Conservation (phyloP, 805 yeast species). For the Wickerhamomyces chaumierensis region DNA sequence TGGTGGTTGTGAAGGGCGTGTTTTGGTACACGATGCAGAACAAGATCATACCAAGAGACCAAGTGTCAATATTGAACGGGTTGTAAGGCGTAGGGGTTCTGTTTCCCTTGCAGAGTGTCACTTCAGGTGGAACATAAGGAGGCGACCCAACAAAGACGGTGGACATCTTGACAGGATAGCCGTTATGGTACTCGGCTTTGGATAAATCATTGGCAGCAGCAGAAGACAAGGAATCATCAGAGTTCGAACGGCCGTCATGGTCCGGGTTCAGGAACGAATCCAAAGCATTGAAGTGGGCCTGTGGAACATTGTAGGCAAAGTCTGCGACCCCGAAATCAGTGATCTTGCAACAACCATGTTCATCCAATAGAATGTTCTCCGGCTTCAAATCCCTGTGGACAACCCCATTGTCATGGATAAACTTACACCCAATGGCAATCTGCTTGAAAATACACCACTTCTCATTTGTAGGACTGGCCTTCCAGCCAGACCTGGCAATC, state of each 20-base stretch:
- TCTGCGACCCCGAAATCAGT: constrained; percentile 74
- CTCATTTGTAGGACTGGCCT: constrained; percentile 34
- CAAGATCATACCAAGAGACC: constrained; percentile 63
- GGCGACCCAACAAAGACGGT: constrained; percentile 64
- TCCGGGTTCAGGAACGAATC: neutral
- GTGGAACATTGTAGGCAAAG: constrained; percentile 43
- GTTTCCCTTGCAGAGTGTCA: constrained; percentile 20
- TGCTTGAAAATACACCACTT: constrained; percentile 63
- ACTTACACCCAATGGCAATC: constrained; percentile 47
- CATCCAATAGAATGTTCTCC: constrained; percentile 53
- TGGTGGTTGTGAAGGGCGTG: constrained; percentile 49
- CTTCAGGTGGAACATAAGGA: constrained; percentile 75
- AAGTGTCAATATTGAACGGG: constrained; percentile 59
- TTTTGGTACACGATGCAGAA: constrained; percentile 47
- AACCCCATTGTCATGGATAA: constrained; percentile 52
- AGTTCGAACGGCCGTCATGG: no score
- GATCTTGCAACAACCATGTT: constrained; percentile 49
- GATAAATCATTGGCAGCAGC: no score
- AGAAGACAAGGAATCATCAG: no score
- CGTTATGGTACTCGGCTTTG: constrained; percentile 13
- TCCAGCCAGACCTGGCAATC: constrained; percentile 51
- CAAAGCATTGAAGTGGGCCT: constrained; percentile 22
- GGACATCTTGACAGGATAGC: constrained; percentile 24
- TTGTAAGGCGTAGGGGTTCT: constrained; percentile 30
- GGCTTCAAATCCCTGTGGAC: constrained; percentile 71